Evolutionary conservation across 257 asterid genomes (phyloP).

Genomic region (Catharanthus roseus): DNA sequence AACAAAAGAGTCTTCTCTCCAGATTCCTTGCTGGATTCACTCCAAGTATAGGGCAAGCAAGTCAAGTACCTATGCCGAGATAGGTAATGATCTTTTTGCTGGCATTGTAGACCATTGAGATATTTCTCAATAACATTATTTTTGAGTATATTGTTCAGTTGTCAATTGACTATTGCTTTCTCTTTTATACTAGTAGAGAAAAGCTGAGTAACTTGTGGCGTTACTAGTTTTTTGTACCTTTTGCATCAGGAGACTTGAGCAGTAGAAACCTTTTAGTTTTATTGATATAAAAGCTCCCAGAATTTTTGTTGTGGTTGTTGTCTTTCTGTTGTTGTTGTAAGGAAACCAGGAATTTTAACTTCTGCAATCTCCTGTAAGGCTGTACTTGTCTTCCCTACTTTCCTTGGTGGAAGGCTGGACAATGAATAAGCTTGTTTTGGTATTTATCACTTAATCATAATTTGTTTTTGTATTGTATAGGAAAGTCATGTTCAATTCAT

Average conservation of each 20-base stretch:
- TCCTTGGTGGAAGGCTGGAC: not conserved
- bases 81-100: conserved; percentile 42
- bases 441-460: not conserved
- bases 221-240: not conserved
- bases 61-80: conserved; percentile 61
- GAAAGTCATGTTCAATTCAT: conserved; percentile 59
- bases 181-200: not conserved
- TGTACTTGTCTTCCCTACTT: not conserved
- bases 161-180: not conserved
- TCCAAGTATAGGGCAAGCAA: conserved; percentile 63
- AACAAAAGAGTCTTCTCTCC: conserved; percentile 14
- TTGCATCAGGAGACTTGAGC: not conserved
- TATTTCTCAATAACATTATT: not conserved
- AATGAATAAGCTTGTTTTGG: not conserved
- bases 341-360: not conserved
- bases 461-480: conserved; percentile 28
- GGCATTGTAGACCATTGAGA: not conserved
- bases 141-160: not conserved
- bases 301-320: not conserved
- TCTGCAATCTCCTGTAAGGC: not conserved
- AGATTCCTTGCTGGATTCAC: conserved; percentile 92
- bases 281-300: not conserved
- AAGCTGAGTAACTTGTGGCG: not conserved
- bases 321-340: not conserved
- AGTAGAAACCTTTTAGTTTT: not conserved